Percentiles rank a stretch among this genome's conserved stretches.
phyloP scores from a whole-genome alignment of 2,329 filamentous ascomycete species.

The Paradendryphiella salina region DNA sequence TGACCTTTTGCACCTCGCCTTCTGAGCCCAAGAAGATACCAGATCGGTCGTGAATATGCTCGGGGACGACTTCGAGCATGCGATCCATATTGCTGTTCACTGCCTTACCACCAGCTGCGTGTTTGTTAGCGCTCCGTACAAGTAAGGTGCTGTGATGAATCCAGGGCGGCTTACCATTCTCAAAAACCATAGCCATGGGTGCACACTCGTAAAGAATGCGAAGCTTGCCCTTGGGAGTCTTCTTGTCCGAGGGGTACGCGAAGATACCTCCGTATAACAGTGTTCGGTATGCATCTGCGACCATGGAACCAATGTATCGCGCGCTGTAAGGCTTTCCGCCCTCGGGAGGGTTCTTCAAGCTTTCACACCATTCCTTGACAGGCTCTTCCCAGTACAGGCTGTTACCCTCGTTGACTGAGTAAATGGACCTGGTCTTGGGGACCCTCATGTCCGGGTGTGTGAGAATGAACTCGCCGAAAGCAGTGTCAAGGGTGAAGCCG shows the following conservation, averaged over 20 bases:
- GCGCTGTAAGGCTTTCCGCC: conserved; percentile 88
- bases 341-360: conserved; percentile 76
- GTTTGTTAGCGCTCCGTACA: conserved; percentile 18
- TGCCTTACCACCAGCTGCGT: conserved; percentile 82
- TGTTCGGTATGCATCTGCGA: conserved; percentile 95
- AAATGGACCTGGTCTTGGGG: conserved; percentile 79
- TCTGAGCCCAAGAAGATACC: conserved; percentile 96
- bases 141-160: neutral
- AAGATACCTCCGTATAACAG: conserved; percentile 95
- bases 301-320: conserved; percentile 97
- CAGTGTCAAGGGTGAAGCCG: conserved; percentile 96
- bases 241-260: conserved; percentile 95
- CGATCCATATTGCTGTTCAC: conserved; percentile 88
- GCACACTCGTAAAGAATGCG: conserved; percentile 98
- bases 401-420: conserved; percentile 99
- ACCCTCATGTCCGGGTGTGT: conserved; percentile 94
- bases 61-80: conserved; percentile 85
- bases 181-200: conserved; percentile 98
- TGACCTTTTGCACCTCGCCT: conserved; percentile 95
- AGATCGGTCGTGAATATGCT: conserved; percentile 91
- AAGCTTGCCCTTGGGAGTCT: conserved; percentile 97
- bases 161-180: conserved; percentile 74
- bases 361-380: conserved; percentile 85
- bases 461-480: conserved; percentile 97
- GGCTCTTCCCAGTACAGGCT: conserved; percentile 92